phyloP scores from a whole-genome alignment of 495 filamentous ascomycete genomes.

The Penicillium salamii region DNA sequence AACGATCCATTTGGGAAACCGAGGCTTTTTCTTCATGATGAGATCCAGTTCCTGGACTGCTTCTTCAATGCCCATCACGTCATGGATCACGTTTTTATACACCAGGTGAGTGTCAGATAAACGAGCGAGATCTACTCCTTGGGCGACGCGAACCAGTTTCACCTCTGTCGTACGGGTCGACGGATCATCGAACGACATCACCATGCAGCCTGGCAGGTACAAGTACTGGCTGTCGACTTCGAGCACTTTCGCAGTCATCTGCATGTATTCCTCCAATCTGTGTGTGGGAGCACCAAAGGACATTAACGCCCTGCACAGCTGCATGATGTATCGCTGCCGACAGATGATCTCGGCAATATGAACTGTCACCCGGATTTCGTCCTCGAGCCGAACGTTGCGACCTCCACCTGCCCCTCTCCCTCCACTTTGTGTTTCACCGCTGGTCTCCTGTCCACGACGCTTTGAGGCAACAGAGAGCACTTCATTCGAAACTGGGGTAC shows the following conservation, averaged over 20 bases:
- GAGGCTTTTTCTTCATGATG: conserved; percentile 61
- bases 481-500: conserved; percentile 29
- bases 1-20: conserved; percentile 62
- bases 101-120: conserved; percentile 78
- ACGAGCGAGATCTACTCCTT: conserved; percentile 79
- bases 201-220: conserved; percentile 89
- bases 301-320: conserved; percentile 83
- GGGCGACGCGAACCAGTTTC: conserved; percentile 70
- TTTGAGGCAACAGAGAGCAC: conserved; percentile 29
- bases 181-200: conserved; percentile 87
- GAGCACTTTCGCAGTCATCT: conserved; percentile 79
- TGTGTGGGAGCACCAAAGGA: conserved; percentile 72
- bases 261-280: conserved; percentile 78
- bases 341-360: conserved; percentile 80
- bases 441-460: conserved; percentile 20
- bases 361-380: conserved; percentile 75
- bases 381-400: conserved; percentile 25
- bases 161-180: conserved; percentile 86
- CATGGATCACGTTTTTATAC: conserved; percentile 90
- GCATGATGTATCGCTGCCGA: conserved; percentile 79
- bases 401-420: background rate
- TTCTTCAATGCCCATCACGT: conserved; percentile 77
- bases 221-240: conserved; percentile 86
- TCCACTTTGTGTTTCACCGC: background rate
- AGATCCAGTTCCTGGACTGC: conserved; percentile 66